Evolutionary conservation across 352 stramenopile genomes (phyloP).

Genomic region (Pythium dissotocum): DNA sequence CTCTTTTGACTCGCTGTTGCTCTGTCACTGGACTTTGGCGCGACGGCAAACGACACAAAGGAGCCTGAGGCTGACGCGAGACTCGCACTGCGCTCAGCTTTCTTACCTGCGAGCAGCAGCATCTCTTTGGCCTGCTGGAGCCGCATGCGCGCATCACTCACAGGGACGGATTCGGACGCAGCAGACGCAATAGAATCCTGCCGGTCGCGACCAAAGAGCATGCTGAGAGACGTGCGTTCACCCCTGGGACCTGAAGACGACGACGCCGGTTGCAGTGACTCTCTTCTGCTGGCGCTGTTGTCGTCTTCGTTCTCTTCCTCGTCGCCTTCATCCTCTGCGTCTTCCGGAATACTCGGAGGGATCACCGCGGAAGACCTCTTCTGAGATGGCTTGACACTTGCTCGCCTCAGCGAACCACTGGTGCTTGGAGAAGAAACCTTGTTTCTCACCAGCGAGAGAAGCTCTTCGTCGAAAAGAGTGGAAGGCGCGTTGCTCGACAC

Average conservation of each 20-base stretch:
- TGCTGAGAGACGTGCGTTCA: slow-evolving; percentile 27
- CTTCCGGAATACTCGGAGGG: slow-evolving; percentile 38
- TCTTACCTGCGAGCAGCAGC: slow-evolving; percentile 64
- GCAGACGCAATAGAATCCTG: slow-evolving; percentile 25
- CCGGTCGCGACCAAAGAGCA: slow-evolving; percentile 38
- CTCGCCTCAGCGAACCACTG: background rate
- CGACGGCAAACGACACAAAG: slow-evolving; percentile 16
- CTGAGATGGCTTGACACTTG: background rate
- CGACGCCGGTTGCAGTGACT: background rate
- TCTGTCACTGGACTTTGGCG: slow-evolving; percentile 43
- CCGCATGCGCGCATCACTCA: slow-evolving; percentile 61
- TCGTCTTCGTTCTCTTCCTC: slow-evolving; percentile 13
- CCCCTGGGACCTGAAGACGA: background rate
- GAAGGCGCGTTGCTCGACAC: slow-evolving; percentile 15
- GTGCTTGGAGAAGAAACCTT: slow-evolving; percentile 31
- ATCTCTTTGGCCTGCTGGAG: slow-evolving; percentile 78
- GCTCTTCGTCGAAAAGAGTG: slow-evolving; percentile 48
- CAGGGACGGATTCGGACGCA: slow-evolving; percentile 30
- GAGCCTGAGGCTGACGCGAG: slow-evolving; percentile 33
- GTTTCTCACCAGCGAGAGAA: slow-evolving; percentile 47
- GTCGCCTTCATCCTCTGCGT: slow-evolving; percentile 29
- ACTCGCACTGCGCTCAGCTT: slow-evolving; percentile 40
- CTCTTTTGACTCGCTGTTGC: slow-evolving; percentile 64
- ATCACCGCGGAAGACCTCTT: slow-evolving; percentile 13
- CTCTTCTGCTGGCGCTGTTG: background rate